A percentile compares a stretch with the other conserved stretches of the same genome.
Evolutionary conservation across 1,284 basidiomycete species (phyloP).

Genomic region (Ustanciosporium gigantosporum): DNA sequence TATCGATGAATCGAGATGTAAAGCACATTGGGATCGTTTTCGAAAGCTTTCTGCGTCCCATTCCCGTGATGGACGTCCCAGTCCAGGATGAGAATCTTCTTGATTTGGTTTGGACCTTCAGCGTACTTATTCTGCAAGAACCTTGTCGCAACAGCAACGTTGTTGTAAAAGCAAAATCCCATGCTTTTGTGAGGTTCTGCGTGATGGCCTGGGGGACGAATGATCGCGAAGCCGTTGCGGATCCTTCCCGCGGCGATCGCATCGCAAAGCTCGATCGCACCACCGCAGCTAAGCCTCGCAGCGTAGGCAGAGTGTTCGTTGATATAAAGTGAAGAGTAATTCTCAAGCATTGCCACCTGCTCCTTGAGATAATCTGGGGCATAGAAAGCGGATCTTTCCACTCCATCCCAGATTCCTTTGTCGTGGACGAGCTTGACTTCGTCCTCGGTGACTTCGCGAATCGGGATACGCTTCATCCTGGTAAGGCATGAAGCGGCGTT

Average conservation of each 20-base stretch:
- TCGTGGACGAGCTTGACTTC: slow-evolving; percentile 89
- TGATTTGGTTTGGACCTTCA: slow-evolving; percentile 66
- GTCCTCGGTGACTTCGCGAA: slow-evolving; percentile 73
- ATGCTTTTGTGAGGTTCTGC: slow-evolving; percentile 96
- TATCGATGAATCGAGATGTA: slow-evolving; percentile 96
- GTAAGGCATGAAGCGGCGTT: slow-evolving; percentile 64
- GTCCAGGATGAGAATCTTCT: slow-evolving; percentile 85
- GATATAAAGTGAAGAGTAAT: slow-evolving; percentile 82
- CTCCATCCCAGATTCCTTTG: slow-evolving; percentile 85
- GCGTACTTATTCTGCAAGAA: slow-evolving; percentile 66
- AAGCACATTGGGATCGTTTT: slow-evolving; percentile 85
- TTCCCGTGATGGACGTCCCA: slow-evolving; percentile 99
- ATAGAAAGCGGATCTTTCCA: slow-evolving; percentile 74
- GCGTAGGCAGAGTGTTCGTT: slow-evolving; percentile 81
- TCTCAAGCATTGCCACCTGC: slow-evolving; percentile 75
- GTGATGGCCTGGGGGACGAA: slow-evolving; percentile 96
- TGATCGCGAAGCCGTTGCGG: slow-evolving; percentile 88
- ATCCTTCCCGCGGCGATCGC: slow-evolving; percentile 81
- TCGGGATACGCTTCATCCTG: slow-evolving; percentile 76
- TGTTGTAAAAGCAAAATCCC: slow-evolving; percentile 99
- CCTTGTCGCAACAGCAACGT: slow-evolving; percentile 84
- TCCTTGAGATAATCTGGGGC: slow-evolving; percentile 40
- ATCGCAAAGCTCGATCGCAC: slow-evolving; percentile 86
- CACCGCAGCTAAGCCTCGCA: slow-evolving; percentile 87
- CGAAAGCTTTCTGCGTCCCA: slow-evolving; percentile 93